Evolutionary conservation across 2,329 filamentous ascomycete species (phyloP).

Genomic region (Diaporthe vaccinii): DNA sequence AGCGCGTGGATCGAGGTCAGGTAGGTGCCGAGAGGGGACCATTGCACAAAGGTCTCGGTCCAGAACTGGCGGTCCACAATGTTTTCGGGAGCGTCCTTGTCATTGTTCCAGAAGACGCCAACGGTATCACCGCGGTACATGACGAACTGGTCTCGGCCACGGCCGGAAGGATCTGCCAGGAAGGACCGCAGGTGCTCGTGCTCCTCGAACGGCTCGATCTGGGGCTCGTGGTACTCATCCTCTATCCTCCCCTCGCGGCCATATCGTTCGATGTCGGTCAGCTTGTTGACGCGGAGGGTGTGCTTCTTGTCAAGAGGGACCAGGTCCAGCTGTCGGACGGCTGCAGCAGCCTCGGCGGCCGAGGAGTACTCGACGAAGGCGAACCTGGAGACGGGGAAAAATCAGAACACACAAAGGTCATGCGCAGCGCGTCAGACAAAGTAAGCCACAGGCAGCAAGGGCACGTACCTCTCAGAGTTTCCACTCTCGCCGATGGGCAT

Average conservation of each 20-base stretch:
- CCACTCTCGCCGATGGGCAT: conserved; percentile 94
- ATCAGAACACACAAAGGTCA: conserved; percentile 5
- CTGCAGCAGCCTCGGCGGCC: conserved; percentile 88
- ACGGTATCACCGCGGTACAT: conserved; percentile 95
- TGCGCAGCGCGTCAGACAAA: background rate
- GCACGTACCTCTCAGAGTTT: conserved; percentile 84
- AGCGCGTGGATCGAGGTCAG: conserved; percentile 95
- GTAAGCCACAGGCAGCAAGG: conserved; percentile 34
- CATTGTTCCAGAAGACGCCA: conserved; percentile 98
- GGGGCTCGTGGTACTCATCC: conserved; percentile 87
- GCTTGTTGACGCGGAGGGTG: conserved; percentile 95
- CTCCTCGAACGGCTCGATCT: conserved; percentile 87
- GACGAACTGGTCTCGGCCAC: conserved; percentile 93
- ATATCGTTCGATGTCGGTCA: conserved; percentile 97
- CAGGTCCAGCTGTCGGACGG: conserved; percentile 88
- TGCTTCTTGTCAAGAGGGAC: conserved; percentile 96
- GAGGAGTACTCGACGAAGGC: conserved; percentile 98
- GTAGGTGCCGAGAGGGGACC: conserved; percentile 95
- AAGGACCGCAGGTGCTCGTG: conserved; percentile 96
- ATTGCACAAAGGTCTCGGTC: conserved; percentile 98
- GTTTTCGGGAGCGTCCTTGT: conserved; percentile 88
- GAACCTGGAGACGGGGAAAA: conserved; percentile 69
- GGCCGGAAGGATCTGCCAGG: conserved; percentile 83
- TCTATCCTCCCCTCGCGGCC: conserved; percentile 94
- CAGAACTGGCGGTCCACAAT: conserved; percentile 94